Conservation (phyloP, 441 rosid genomes). For the Brassica balearica region DNA sequence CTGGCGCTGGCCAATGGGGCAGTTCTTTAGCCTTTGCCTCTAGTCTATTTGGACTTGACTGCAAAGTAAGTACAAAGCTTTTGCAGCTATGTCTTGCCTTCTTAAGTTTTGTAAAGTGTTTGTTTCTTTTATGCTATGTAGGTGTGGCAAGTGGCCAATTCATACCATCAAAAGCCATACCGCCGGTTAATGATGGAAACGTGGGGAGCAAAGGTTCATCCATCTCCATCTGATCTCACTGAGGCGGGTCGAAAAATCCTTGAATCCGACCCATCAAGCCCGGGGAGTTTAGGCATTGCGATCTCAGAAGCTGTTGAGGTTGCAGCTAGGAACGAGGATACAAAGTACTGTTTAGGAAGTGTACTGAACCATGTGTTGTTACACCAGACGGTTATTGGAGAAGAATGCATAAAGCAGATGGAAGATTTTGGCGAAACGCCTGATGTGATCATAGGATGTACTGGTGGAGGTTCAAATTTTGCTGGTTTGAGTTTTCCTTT, state of each 20-base stretch:
- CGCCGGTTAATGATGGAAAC: constrained; percentile 96
- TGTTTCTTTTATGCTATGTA: constrained; percentile 48
- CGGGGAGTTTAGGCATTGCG: constrained; percentile 95
- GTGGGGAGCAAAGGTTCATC: constrained; percentile 96
- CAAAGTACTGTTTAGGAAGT: constrained; percentile 91
- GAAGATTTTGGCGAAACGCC: constrained; percentile 82
- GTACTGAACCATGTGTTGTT: constrained; percentile 91
- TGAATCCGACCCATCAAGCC: constrained; percentile 64
- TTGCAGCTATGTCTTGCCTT: neutral
- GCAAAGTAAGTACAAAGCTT: constrained; percentile 56
- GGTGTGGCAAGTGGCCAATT: constrained; percentile 98
- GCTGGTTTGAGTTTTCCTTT: constrained; percentile 94
- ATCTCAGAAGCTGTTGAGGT: constrained; percentile 95
- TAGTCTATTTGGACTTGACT: constrained; percentile 76
- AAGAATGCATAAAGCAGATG: constrained; percentile 90
- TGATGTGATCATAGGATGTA: constrained; percentile 88
- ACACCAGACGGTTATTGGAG: constrained; percentile 93
- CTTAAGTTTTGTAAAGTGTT: neutral
- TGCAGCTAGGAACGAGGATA: constrained; percentile 69
- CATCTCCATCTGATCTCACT: constrained; percentile 80
- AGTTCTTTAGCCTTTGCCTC: constrained; percentile 89
- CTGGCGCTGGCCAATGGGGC: constrained; percentile 99
- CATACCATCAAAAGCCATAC: constrained; percentile 90
- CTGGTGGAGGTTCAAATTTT: constrained; percentile 95
- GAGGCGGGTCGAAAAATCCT: constrained; percentile 72